Evolutionary conservation across 2,329 filamentous ascomycete species (phyloP).

Genomic region (Trichoderma brevicompactum): DNA sequence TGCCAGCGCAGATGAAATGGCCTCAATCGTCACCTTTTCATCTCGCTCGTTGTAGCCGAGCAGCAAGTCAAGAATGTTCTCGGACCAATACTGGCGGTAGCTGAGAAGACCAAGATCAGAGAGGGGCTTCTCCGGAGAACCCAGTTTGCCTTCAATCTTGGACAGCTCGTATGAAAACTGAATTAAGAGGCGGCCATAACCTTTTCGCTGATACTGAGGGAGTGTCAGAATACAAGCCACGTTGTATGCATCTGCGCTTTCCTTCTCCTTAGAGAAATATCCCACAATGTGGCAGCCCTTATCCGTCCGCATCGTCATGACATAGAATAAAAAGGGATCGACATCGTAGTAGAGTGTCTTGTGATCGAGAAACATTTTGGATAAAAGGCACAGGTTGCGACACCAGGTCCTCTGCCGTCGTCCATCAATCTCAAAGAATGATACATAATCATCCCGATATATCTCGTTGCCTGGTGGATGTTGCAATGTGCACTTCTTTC

Average conservation of each 20-base stretch:
- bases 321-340: conserved; percentile 98
- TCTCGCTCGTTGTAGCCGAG: conserved; percentile 70
- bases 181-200: conserved; percentile 90
- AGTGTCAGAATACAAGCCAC: conserved; percentile 96
- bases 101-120: conserved; percentile 91
- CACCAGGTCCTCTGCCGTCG: conserved; percentile 94
- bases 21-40: conserved; percentile 81
- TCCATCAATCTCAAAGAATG: conserved; percentile 97
- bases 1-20: conserved; percentile 75
- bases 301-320: conserved; percentile 89
- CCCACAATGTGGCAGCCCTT: conserved; percentile 94
- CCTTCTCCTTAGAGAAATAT: conserved; percentile 99
- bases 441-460: conserved; percentile 90
- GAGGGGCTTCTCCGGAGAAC: conserved; percentile 94
- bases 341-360: conserved; percentile 99
- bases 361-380: conserved; percentile 95
- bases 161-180: conserved; percentile 97
- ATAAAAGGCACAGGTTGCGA: conserved; percentile 90
- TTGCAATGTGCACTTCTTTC: conserved; percentile 84
- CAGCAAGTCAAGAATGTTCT: conserved; percentile 88
- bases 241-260: conserved; percentile 95
- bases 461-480: conserved; percentile 98
- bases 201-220: conserved; percentile 94
- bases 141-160: conserved; percentile 92
- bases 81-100: conserved; percentile 97